Evolutionary conservation across 306 rosid genomes (phyloP), one percentile per base, ranked within the genome.

Genomic region (Medicago arabica): DNA sequence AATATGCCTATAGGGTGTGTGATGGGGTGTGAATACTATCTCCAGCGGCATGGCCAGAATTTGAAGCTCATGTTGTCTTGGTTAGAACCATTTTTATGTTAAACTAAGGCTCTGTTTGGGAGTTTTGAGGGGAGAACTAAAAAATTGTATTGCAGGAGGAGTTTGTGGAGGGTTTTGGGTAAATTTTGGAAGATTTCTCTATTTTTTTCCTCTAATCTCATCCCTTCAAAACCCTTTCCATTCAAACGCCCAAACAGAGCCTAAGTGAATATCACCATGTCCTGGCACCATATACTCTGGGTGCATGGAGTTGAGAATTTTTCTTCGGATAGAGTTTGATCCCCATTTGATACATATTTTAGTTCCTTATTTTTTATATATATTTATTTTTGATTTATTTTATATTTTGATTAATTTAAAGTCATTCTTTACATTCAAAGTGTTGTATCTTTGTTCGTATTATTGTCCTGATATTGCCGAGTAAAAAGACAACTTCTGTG

Each of bases 41-140:
- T 50, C 61, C 17, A 13, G 72, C 19, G 8, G 46, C 72, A 21
- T 43, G 72, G 19, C 55, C 39, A 46, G 25, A 68, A 46, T 68
- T 66, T 68, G 31, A 65, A 65, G 53, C 51, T 5, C 53, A 40
- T 41, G 9, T 34, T 19, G 72, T 36, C 5, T 3, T 43, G 13
- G 55, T 21, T 67, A 15, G 55, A 39, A 44, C 23, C 57, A 18
- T 67, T 21, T 67, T 44, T 28, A 44, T 41, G 38, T 19, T 43
- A 5, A 65, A 10, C 70, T 65, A 40, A 18, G 23, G 23, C 23
- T 21, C 23, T 21, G 23, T 21, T 21, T 21, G 23, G 23, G 23
- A 21, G 23, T 21, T 21, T 21, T 21, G 23, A 21, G 23, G 23
- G 23, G 23, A 21, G 23, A 21, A 21, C 23, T 21, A 21, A 21